These are phyloP conservation scores for Ceratocystis destructans DNA, from an alignment of 2,329 filamentous ascomycete species.

Conservation along the genomic window DNA sequence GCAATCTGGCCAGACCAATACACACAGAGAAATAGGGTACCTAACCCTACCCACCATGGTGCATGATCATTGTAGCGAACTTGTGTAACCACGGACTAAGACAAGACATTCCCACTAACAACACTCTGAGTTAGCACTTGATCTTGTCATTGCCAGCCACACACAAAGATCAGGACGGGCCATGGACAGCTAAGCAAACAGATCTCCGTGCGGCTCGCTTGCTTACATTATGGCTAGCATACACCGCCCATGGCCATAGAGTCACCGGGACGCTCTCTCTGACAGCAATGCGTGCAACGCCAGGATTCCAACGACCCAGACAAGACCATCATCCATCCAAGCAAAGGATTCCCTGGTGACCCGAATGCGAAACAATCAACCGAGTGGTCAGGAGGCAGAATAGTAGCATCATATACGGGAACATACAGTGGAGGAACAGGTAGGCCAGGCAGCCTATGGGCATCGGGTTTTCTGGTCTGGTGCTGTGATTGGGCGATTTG, in stretches of 20 bases:
- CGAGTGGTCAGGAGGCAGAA: neutral
- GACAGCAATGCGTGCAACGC: neutral
- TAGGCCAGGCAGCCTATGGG: neutral
- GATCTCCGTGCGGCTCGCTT: neutral
- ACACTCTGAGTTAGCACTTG: neutral
- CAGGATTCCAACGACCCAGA: neutral
- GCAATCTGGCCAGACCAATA: slow-evolving; percentile 2
- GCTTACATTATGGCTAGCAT: neutral
- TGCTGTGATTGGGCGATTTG: neutral
- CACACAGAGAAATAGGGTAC: neutral
- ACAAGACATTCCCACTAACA: neutral
- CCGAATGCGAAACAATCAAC: neutral
- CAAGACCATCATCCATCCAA: neutral
- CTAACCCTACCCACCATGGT: neutral
- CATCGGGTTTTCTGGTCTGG: neutral
- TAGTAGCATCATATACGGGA: neutral
- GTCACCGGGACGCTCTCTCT: neutral
- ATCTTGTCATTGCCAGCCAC: neutral
- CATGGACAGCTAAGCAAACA: neutral
- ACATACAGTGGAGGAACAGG: neutral
- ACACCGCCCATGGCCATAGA: neutral
- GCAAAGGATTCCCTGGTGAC: neutral
- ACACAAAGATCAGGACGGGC: neutral
- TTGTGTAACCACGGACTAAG: neutral
- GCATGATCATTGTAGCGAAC: neutral